Evolutionary conservation across 2,329 filamentous ascomycete genomes (phyloP), one percentile per base, ranked within the genome.

Genomic region (Hypoxylon sp.): DNA sequence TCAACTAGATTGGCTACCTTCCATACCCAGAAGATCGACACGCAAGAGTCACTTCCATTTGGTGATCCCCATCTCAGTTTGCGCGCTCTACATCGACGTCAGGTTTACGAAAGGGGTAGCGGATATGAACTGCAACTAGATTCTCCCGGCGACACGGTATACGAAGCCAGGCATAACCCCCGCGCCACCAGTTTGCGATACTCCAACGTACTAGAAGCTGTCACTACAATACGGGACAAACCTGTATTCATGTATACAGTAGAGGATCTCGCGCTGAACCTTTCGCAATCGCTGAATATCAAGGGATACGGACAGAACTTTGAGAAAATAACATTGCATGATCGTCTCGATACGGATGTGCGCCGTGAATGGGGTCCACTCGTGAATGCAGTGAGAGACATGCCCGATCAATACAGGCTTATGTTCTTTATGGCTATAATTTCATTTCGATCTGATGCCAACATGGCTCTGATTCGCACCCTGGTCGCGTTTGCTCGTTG

Each of bases 401-500:
- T 57, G 5, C 31, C 21, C 1, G 54, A 65, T 11, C 44, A 58
- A 2, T 71, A 63, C 6, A 67, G 56, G 15, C 56, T 76, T 1
- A 74, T 76, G 68, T 77, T 77, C 48, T 62, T 74, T n/a, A 31
- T 78, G 0, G 73, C 67, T 0, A 37, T 71, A 5, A 64, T 77
- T 4, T 69, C 74, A 0, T 78, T 77, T 44, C 54, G 75, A n/a
- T 70, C 68, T 0, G 64, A 73, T 7, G 65, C 67, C 0, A 72
- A 75, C n/a, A 72, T 75, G 68, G 71, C 71, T 11, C 53, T 75
- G 1, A 61, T 78, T 3, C 72, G 71, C 10, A 70, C 63, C 2
- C 70, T 89, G 1, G 75, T 83, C 4, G 81, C 84, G 0, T 87
- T 84, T 70, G 77, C 79, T 0, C 70, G 83, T 0, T 72, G 83